Evolutionary conservation across 2,329 filamentous ascomycete species (phyloP), one percentile per base, ranked within the genome.

Genomic region (Trichoderma semiorbis): DNA sequence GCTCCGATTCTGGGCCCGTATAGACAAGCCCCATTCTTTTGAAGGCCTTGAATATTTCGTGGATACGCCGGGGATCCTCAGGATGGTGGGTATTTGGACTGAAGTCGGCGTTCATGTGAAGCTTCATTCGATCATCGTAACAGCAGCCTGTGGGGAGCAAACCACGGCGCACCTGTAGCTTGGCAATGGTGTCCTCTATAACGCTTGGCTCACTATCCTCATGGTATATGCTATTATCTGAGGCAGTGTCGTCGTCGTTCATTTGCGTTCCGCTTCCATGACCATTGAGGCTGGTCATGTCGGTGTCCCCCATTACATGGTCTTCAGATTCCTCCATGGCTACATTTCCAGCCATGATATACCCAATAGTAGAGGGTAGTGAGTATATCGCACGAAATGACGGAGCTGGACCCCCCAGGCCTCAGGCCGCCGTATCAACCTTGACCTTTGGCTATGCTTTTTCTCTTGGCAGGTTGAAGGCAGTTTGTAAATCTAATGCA

Each of bases 101-200:
- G 78, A 90, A 91, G 79, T 93, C 91, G 18, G 93, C 90, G 79
- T 98, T 97, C 69, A 94, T 93, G 80, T 99, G 96, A 73, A 97
- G 92, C 73, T 96, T 94, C 96, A 99, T 99, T 36, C 95, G 90
- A 71, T 93, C 91, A 83, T 99, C 96, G 79, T 98, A 99, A 75
- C 93, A 95, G 73, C 92, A 90, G 4, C 93, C 93, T 0, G 92
- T 95, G 0, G 91, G 89, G 1, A 93, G 84, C 30, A 89, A 81
- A 2, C 85, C 85, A 47, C 82, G 84, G 53, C 82, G 84, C 71
- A 82, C 82, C 16, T 79, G 79, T 65, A 85, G 75, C 66, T 82
- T 80, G 3, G 80, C 81, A 2, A 79, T 76, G 7, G 80, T 80
- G 3, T 84, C 77, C 11, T 81, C 79, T 18, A 82, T 81, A 3